phyloP scores from a whole-genome alignment of 1,139 yeast genomes.

The Pneumocystis murina region DNA sequence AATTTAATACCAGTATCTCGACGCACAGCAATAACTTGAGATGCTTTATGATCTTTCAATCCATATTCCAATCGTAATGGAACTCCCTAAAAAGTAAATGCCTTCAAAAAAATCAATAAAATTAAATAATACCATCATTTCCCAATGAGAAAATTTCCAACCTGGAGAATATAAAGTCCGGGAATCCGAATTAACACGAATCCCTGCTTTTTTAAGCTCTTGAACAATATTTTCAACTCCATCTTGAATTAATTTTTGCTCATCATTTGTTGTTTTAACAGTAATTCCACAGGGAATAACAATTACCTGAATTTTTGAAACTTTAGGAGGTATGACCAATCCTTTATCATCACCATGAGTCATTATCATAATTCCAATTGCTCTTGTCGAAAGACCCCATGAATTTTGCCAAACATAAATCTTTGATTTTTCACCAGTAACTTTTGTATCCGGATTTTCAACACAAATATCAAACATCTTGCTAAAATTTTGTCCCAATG shows the following conservation, averaged over 20 bases:
- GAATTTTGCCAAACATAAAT: conserved; percentile 89
- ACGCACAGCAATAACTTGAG: conserved; percentile 75
- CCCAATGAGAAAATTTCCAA: conserved; percentile 97
- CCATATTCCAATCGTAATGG: conserved; percentile 92
- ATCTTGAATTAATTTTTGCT: conserved; percentile 49
- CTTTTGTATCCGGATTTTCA: conserved; percentile 57
- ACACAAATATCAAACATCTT: conserved; percentile 94
- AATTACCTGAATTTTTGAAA: conserved; percentile 80
- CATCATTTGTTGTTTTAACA: conserved; percentile 64
- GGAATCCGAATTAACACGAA: conserved; percentile 73
- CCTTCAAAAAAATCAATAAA: neutral
- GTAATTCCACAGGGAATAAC: conserved; percentile 93
- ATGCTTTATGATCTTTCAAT: conserved; percentile 77
- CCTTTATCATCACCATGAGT: conserved; percentile 98
- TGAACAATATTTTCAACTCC: conserved; percentile 57
- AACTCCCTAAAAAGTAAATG: conserved; percentile 44
- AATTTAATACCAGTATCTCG: conserved; percentile 76
- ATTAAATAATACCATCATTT: conserved; percentile 30
- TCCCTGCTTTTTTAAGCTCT: conserved; percentile 36
- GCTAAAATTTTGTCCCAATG: conserved; percentile 94
- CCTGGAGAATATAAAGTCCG: conserved; percentile 95
- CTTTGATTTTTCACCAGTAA: conserved; percentile 59
- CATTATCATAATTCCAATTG: conserved; percentile 98
- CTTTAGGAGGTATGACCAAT: conserved; percentile 92
- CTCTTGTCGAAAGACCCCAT: conserved; percentile 98